Conservation (phyloP, 495 filamentous ascomycete species). For the Cercophora newfieldiana region DNA sequence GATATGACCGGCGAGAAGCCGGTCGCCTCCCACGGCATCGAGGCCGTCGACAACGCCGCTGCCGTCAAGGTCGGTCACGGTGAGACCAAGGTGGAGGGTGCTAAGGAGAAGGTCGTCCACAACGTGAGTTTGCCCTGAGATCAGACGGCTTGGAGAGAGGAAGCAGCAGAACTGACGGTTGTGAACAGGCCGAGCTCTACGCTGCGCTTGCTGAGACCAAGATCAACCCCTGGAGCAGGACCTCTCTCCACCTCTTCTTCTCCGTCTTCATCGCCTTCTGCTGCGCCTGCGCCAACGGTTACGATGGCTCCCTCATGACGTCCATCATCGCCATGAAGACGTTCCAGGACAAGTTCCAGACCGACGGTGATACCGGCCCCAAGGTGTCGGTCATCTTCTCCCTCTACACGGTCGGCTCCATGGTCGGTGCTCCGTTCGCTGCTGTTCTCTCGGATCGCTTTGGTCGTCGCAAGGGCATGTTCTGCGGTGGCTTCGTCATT, state of each 20-base stretch:
- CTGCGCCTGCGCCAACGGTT: constrained; percentile 55
- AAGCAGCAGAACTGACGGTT: constrained; percentile 11
- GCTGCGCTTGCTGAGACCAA: constrained; percentile 58
- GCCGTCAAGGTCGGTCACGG: constrained; percentile 28
- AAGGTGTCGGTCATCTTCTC: constrained; percentile 47
- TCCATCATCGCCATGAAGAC: constrained; percentile 43
- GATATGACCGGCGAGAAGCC: constrained; percentile 31
- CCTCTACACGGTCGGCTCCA: constrained; percentile 50
- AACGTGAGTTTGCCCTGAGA: constrained; percentile 44
- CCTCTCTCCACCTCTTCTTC: constrained; percentile 55
- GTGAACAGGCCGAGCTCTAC: constrained; percentile 54
- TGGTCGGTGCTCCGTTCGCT: constrained; percentile 47
- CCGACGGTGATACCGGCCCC: constrained; percentile 34
- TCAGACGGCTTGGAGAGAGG: background rate
- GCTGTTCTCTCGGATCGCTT: constrained; percentile 46
- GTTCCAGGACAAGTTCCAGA: constrained; percentile 42
- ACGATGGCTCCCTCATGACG: constrained; percentile 51
- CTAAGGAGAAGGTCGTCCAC: constrained; percentile 50
- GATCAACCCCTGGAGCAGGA: constrained; percentile 56
- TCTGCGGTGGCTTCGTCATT: constrained; percentile 52
- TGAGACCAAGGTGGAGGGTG: constrained; percentile 37
- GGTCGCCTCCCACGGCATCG: constrained; percentile 14
- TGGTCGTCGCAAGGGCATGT: constrained; percentile 48
- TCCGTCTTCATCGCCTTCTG: constrained; percentile 47
- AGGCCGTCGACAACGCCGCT: constrained; percentile 6